Conservation (phyloP, 768 basidiomycete genomes). For the Lactarius tabidus region DNA sequence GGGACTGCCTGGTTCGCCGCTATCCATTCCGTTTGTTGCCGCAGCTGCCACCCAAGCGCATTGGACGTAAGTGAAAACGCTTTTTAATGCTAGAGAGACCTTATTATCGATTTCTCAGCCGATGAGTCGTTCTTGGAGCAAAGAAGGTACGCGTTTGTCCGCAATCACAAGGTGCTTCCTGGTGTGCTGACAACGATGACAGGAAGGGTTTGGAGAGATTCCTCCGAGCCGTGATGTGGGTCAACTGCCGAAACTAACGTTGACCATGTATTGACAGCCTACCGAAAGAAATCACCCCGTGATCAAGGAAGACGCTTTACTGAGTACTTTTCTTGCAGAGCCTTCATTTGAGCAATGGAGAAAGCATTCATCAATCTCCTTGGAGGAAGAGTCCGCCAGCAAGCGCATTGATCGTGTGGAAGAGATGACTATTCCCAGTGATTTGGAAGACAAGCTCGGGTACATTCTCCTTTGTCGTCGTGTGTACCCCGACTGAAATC, state of each 20-base stretch:
- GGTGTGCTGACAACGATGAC: slow-evolving; percentile 4
- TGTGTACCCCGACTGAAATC: background rate
- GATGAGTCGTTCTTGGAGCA: slow-evolving; percentile 92
- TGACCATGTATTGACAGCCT: slow-evolving; percentile 12
- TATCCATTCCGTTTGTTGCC: slow-evolving; percentile 94
- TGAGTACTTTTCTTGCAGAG: slow-evolving; percentile 78
- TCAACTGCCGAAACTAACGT: slow-evolving; percentile 12
- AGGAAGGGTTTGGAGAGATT: slow-evolving; percentile 81
- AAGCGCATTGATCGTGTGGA: slow-evolving; percentile 77
- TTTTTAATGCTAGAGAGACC: background rate
- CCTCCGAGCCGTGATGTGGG: slow-evolving; percentile 73
- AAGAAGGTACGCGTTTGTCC: slow-evolving; percentile 51
- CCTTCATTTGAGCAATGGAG: slow-evolving; percentile 85
- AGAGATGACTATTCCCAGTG: slow-evolving; percentile 90
- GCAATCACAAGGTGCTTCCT: background rate
- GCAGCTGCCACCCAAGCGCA: slow-evolving; percentile 83
- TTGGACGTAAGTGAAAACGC: slow-evolving; percentile 63
- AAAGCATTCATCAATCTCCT: slow-evolving; percentile 66
- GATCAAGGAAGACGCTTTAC: slow-evolving; percentile 79
- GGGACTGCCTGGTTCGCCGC: slow-evolving; percentile 78
- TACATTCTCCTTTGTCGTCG: slow-evolving; percentile 31
- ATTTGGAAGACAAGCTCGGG: slow-evolving; percentile 87
- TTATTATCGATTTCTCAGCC: slow-evolving; percentile 41
- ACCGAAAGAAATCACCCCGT: slow-evolving; percentile 79
- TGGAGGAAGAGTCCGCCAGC: slow-evolving; percentile 84